Evolutionary conservation across 2,329 filamentous ascomycete species (phyloP).

Genomic region (Hortaea sp.): DNA sequence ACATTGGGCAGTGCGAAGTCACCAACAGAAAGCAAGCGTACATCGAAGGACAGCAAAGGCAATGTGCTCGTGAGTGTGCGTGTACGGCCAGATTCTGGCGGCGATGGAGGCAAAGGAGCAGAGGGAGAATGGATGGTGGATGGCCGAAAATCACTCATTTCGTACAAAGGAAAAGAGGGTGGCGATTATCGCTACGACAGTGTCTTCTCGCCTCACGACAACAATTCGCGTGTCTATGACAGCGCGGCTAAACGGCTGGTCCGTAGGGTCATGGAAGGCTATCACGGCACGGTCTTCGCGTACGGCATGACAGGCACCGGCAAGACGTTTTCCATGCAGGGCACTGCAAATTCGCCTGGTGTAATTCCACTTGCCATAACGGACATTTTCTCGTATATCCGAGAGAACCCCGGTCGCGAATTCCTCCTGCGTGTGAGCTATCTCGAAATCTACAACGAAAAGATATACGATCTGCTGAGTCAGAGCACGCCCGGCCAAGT

Average conservation of each 20-base stretch:
- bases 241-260: conserved; percentile 87
- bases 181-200: conserved; percentile 96
- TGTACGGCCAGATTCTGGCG: conserved; percentile 70
- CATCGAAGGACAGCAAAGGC: conserved; percentile 65
- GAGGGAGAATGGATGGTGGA: conserved; percentile 91
- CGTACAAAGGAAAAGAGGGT: conserved; percentile 78
- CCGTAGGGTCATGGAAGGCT: conserved; percentile 95
- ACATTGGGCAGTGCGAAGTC: conserved; percentile 28
- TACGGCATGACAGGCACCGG: conserved; percentile 99
- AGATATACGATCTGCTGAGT: conserved; percentile 84
- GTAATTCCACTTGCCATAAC: conserved; percentile 96
- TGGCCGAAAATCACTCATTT: conserved; percentile 67
- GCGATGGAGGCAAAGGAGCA: conserved; percentile 48
- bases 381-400: conserved; percentile 98
- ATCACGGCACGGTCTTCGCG: conserved; percentile 95
- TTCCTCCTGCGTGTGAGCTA: conserved; percentile 95
- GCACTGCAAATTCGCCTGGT: conserved; percentile 86
- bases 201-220: conserved; percentile 86
- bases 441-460: conserved; percentile 97
- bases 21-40: conserved; percentile 21
- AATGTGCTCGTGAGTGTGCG: conserved; percentile 94
- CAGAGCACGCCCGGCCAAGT: conserved; percentile 51
- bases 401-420: conserved; percentile 88
- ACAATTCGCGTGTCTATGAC: conserved; percentile 92
- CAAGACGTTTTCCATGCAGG: conserved; percentile 99